Percentiles rank a stretch among this genome's conserved stretches.
Conservation (phyloP, 23 red algal species). For the Gracilariopsis chorda region DNA sequence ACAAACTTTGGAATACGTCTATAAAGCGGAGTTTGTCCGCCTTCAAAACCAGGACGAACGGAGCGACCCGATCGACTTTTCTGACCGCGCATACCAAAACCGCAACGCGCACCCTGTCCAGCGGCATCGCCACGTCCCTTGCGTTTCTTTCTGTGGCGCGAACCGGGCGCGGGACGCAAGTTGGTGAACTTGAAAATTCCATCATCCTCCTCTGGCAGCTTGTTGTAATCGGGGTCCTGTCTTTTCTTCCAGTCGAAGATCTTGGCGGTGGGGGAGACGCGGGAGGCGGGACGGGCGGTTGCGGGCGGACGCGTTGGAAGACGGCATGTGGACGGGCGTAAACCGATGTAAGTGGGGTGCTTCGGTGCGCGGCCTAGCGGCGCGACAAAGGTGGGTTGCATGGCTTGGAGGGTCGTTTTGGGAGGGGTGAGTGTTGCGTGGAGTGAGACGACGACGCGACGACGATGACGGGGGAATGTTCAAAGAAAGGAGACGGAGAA, state of each 20-base stretch:
- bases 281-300: neutral
- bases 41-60: slow-evolving; percentile 96
- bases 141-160: slow-evolving; percentile 86
- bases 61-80: slow-evolving; percentile 86
- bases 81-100: slow-evolving; percentile 95
- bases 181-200: slow-evolving; percentile 74
- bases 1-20: slow-evolving; percentile 96
- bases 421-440: neutral
- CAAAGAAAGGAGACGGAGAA: neutral
- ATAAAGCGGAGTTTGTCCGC: slow-evolving; percentile 97
- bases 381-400: slow-evolving; percentile 44
- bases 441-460: neutral
- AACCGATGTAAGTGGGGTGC: slow-evolving; percentile 22
- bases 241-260: slow-evolving; percentile 97
- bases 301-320: neutral
- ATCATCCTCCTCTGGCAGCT: slow-evolving; percentile 41
- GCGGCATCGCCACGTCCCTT: slow-evolving; percentile 92
- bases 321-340: slow-evolving; percentile 32
- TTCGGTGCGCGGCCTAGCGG: slow-evolving; percentile 41
- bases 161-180: slow-evolving; percentile 89
- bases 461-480: neutral
- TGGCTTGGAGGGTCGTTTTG: neutral
- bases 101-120: slow-evolving; percentile 91
- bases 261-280: slow-evolving; percentile 62
- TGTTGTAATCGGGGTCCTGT: slow-evolving; percentile 27